Evolutionary conservation across 2,329 filamentous ascomycete genomes (phyloP), one percentile per base, ranked within the genome.

Genomic region (Sporothrix pallida): DNA sequence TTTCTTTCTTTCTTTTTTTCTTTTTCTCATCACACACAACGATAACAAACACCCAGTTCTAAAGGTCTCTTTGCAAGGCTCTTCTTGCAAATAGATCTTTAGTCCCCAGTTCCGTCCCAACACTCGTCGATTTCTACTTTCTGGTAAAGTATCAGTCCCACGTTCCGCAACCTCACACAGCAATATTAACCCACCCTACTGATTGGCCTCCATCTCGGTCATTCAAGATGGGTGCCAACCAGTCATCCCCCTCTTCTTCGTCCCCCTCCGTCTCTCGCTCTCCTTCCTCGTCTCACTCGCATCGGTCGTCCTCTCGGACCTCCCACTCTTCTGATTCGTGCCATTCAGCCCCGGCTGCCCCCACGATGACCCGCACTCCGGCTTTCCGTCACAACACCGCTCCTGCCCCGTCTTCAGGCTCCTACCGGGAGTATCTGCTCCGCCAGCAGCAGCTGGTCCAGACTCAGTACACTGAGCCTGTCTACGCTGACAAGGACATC

Each of bases 171-270:
- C n/a, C 23, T 9, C 20, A 8, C 26, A 54, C 17, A 56, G 3
- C 7, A n/a, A 17, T 48, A 15, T 48, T 8, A n/a, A 71, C 42
- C 26, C 26, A 60, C 56, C 31, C 56, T 42, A 13, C 17, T 7
- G 56, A n/a, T 48, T 42, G n/a, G 42, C 10, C 17, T 10, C 42
- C 42, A 48, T 48, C n/a, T 65, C 42, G 62, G 23, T 2, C 31
- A 9, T 5, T 17, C 20, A 69, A 62, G 20, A 72, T 72, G 70
- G 70, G 70, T 42, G 44, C 58, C 46, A 42, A 44, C 58, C 70
- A 72, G 46, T 72, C 69, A 1, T 44, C 10, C 42, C 15, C 70
- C 26, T 42, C 42, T 17, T 23, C 15, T 17, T 13, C 3, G 17
- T 13, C 58, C 46, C 10, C 56, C 46, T 26, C 37, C 17, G 3